These are phyloP conservation scores for Zalaria sp. DNA, from an alignment of 2,329 filamentous ascomycete species.

Conservation along the genomic window DNA sequence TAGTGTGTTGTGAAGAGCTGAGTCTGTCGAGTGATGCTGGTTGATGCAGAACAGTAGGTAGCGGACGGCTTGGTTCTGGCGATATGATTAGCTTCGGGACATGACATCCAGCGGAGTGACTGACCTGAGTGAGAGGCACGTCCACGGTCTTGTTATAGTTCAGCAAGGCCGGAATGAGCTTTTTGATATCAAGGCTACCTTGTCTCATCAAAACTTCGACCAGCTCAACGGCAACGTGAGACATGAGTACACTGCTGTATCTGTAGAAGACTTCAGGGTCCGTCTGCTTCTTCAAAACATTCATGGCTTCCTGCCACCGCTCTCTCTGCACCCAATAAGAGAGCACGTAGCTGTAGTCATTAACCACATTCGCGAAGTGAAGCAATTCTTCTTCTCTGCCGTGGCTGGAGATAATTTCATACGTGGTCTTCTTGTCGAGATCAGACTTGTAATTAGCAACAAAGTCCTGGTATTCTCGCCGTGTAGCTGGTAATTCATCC, in stretches of 20 bases:
- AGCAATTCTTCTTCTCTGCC: slow-evolving; percentile 86
- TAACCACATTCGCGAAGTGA: slow-evolving; percentile 74
- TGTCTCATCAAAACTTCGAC: slow-evolving; percentile 96
- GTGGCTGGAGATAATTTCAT: slow-evolving; percentile 92
- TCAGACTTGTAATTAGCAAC: slow-evolving; percentile 72
- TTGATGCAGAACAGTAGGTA: slow-evolving; percentile 93
- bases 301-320: slow-evolving; percentile 74
- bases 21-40: slow-evolving; percentile 62
- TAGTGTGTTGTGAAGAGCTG: slow-evolving; percentile 91
- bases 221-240: slow-evolving; percentile 66
- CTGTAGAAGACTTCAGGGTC: slow-evolving; percentile 90
- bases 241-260: slow-evolving; percentile 94
- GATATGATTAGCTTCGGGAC: background rate
- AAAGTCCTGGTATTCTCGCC: slow-evolving; percentile 79
- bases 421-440: slow-evolving; percentile 80
- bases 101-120: background rate
- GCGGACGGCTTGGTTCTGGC: slow-evolving; percentile 71
- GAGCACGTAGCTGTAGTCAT: slow-evolving; percentile 89
- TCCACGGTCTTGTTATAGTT: slow-evolving; percentile 74
- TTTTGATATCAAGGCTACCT: slow-evolving; percentile 66
- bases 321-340: slow-evolving; percentile 97
- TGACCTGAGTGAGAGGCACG: slow-evolving; percentile 39
- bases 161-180: slow-evolving; percentile 81
- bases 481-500: slow-evolving; percentile 55
- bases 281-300: slow-evolving; percentile 83